Percentiles rank a stretch among this genome's conserved stretches.
Evolutionary conservation across 768 basidiomycete species (phyloP).

Genomic region (Termitomyces sp.): DNA sequence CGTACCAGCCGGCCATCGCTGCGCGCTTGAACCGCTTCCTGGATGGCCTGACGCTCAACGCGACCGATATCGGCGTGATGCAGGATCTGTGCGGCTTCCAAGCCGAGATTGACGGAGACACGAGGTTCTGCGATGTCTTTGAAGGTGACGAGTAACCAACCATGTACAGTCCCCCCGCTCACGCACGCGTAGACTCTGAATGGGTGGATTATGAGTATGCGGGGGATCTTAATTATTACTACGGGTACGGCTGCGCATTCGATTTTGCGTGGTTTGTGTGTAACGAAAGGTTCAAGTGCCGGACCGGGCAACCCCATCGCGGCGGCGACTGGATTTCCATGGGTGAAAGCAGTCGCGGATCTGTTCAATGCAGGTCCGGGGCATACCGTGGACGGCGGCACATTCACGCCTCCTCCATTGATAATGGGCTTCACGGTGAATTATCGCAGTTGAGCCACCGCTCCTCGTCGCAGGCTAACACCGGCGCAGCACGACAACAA

Average conservation of each 20-base stretch:
- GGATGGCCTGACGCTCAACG: conserved; percentile 26
- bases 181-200: conserved; percentile 31
- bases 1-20: conserved; percentile 28
- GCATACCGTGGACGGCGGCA: conserved; percentile 18
- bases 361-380: conserved; percentile 28
- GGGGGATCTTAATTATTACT: conserved; percentile 40
- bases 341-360: conserved; percentile 32
- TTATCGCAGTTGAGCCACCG: no score
- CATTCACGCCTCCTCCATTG: conserved; percentile 31
- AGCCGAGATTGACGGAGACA: conserved; percentile 31
- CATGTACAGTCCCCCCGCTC: no score
- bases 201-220: conserved; percentile 43
- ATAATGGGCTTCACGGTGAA: conserved; percentile 41
- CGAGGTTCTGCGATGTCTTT: conserved; percentile 36
- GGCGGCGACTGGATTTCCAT: conserved; percentile 32
- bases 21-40: conserved; percentile 29
- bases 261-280: no score
- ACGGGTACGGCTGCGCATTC: no score
- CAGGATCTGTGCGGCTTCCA: conserved; percentile 39
- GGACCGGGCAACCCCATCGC: conserved; percentile 40
- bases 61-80: conserved; percentile 35
- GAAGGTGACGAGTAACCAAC: conserved; percentile 23
- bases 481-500: conserved; percentile 47
- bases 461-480: no score
- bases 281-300: conserved; percentile 23